Evolutionary conservation across 164 flowering plant genomes (phyloP).

Genomic region (Berberis vulgaris): DNA sequence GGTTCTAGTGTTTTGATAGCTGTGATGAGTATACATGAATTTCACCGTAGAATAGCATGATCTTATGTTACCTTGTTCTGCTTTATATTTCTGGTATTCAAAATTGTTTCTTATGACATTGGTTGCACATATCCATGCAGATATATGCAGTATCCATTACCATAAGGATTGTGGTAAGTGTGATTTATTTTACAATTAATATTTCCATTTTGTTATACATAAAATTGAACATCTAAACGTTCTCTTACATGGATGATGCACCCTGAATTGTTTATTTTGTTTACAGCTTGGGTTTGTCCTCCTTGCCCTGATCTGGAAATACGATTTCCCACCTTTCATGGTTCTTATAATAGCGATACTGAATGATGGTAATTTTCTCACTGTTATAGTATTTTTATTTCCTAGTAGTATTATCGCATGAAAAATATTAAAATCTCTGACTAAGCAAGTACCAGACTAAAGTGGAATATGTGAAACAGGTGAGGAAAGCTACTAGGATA

Average conservation of each 20-base stretch:
- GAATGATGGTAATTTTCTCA: conserved; percentile 63
- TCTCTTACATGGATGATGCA: too few species aligned
- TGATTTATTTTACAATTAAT: not conserved
- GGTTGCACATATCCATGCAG: conserved; percentile 33
- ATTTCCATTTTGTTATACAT: not conserved
- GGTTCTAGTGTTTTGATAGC: too few species aligned
- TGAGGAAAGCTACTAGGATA: too few species aligned
- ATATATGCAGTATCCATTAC: conserved; percentile 92
- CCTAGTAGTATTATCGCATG: too few species aligned
- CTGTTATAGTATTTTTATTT: not conserved
- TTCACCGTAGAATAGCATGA: too few species aligned
- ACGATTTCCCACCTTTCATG: conserved; percentile 94
- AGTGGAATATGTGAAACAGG: too few species aligned
- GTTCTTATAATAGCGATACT: conserved; percentile 78
- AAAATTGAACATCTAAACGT: not conserved
- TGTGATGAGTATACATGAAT: too few species aligned
- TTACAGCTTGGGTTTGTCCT: conserved; percentile 83
- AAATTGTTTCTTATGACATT: not conserved
- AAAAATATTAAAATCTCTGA: too few species aligned
- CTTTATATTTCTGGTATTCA: not conserved
- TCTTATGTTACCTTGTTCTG: not conserved
- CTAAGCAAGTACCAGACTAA: too few species aligned
- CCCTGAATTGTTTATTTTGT: not conserved
- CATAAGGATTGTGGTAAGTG: conserved; percentile 84
- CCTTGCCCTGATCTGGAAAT: conserved; percentile 79